phyloP scores from a whole-genome alignment of 305 asterid species.

The Striga hermonthica region DNA sequence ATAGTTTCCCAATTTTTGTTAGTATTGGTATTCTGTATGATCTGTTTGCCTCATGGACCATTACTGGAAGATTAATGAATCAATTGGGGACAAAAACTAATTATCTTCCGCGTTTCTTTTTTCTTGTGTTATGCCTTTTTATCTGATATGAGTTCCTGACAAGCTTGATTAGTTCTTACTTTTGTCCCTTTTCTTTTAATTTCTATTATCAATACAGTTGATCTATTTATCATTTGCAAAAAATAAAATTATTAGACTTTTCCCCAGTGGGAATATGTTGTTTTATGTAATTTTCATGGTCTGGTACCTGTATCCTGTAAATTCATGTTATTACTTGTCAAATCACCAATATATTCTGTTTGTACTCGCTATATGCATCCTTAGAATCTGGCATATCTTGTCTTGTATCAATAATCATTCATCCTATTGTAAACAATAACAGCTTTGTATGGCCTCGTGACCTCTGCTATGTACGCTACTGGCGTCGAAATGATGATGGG shows the following conservation, averaged over 20 bases:
- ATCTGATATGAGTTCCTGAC: slow-evolving; percentile 19
- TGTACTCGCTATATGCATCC: slow-evolving; percentile 10
- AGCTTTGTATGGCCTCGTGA: slow-evolving; percentile 99
- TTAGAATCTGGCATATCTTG: slow-evolving; percentile 3
- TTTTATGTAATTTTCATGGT: slow-evolving; percentile 23
- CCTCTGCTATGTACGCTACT: slow-evolving; percentile 95
- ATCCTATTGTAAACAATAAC: slow-evolving; percentile 32
- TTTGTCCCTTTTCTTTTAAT: neutral
- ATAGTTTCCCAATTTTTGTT: slow-evolving; percentile 17
- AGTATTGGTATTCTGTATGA: slow-evolving; percentile 10
- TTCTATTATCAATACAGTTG: slow-evolving; percentile 11
- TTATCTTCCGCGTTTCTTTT: slow-evolving; percentile 20
- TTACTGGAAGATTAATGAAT: slow-evolving; percentile 18
- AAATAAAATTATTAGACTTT: slow-evolving; percentile 21
- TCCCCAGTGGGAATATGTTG: slow-evolving; percentile 27
- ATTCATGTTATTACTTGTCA: slow-evolving; percentile 24
- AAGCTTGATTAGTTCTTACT: slow-evolving; percentile 9
- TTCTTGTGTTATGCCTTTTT: slow-evolving; percentile 14
- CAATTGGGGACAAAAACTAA: slow-evolving; percentile 14
- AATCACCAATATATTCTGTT: slow-evolving; percentile 19
- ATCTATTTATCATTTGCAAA: slow-evolving; percentile 25
- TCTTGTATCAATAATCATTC: slow-evolving; percentile 19
- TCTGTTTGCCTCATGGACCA: slow-evolving; percentile 15
- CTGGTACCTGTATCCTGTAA: slow-evolving; percentile 29
- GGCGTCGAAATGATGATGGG: slow-evolving; percentile 99